phyloP scores from a whole-genome alignment of 371 early-diverging fungal genomes.

The Catenaria anguillulae region DNA sequence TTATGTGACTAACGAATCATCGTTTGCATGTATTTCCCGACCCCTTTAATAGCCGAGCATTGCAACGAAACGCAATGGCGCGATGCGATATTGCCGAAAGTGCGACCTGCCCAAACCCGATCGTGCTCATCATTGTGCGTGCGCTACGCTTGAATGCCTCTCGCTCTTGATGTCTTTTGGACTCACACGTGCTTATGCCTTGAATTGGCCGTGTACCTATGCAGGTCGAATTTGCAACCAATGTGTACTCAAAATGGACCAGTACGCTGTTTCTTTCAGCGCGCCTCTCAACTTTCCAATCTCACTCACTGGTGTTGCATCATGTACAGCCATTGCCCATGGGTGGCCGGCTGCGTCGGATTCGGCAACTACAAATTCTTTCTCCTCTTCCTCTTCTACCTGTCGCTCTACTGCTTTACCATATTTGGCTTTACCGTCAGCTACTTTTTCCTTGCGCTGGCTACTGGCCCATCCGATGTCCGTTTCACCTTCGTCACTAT shows the following conservation, averaged over 20 bases:
- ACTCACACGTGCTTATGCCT: too few relatives aligned
- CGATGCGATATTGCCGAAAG: conserved; percentile 27
- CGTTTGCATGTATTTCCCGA: too few relatives aligned
- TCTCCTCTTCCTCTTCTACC: conserved; percentile 19
- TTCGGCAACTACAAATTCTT: conserved; percentile 36
- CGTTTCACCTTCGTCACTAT: conserved; percentile 1
- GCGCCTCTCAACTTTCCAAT: too few relatives aligned
- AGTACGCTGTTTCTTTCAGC: conserved; percentile 6
- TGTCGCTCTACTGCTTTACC: neutral
- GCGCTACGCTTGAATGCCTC: too few relatives aligned
- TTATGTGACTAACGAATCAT: too few relatives aligned
- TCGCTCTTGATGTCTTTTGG: neutral
- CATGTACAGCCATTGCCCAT: conserved; percentile 34
- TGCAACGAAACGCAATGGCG: conserved; percentile 13
- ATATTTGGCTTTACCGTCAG: neutral
- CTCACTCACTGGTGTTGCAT: too few relatives aligned
- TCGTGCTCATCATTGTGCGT: conserved; percentile 44
- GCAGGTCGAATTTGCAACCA: conserved; percentile 18
- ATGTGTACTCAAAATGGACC: conserved; percentile 46
- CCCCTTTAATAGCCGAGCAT: too few relatives aligned
- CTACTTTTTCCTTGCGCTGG: conserved; percentile 8
- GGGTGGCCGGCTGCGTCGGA: conserved; percentile 42
- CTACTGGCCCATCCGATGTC: conserved; percentile 14
- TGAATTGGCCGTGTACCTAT: too few relatives aligned
- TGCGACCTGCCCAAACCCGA: conserved; percentile 38